Evolutionary conservation across 129 eudicot genomes (phyloP), one percentile per base, ranked within the genome.

Genomic region (Flaveria brownii): DNA sequence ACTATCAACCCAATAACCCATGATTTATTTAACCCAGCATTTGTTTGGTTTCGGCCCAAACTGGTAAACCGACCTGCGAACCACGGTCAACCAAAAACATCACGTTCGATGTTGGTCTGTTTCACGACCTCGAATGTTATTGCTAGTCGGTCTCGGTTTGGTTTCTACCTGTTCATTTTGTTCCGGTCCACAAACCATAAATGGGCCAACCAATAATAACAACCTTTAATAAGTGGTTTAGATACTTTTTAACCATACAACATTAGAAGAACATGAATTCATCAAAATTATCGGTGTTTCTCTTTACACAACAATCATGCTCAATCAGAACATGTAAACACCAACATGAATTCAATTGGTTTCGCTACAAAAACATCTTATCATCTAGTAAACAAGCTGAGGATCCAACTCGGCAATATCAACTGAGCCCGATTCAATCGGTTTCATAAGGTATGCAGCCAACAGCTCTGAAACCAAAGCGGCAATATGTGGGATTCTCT

Each of bases 361-460:
- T 25, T 68, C 68, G 65, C 72, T 65, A 76, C 72, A 75, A 75
- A 74, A 66, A 65, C 28, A 54, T 41, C 33, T 4, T 14, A 74
- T 57, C 30, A 42, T 46, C 76, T 75, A 91, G 83, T 95, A 91
- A 68, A 91, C 92, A 73, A 89, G 92, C 74, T 87, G 97, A n/a
- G 97, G 90, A 59, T 91, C 96, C 71, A 94, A 84, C 74, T 93
- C 98, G 2, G 97, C 89, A 36, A 91, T 74, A 43, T 95, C 99
- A 57, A 95, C 94, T 1, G 97, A 95, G 14, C 97, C 99, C 16
- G 99, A 91, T 50, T 91, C 99, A 39, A 91, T 89, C 8, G 99
- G 97, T 80, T 88, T 90, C 99, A 95, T 95, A 70, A 95, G 88
- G 78, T 91, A 95, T 2, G 97, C 92, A 60, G 97, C 97, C 87